Base-by-base conservation (phyloP, 106 monocot genomes). In the Ottelia alismoides region DNA sequence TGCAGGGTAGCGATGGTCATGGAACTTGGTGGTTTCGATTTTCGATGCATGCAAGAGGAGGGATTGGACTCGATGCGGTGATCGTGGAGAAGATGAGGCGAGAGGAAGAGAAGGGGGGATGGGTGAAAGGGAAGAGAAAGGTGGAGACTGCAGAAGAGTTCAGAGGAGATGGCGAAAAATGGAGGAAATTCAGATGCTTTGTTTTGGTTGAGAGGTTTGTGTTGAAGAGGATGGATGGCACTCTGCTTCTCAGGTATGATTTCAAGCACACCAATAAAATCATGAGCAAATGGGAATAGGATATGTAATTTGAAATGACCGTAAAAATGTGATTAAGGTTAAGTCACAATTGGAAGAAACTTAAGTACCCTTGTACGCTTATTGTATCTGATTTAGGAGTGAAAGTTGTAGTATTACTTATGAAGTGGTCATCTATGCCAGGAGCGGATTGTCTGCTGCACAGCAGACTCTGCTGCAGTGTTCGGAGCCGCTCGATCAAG, bases 181-280 rank as follows among this genome's bases (percentile, higher is more conserved):
- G 70, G 35, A 26, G 62, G 12, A 50, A 21, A 22, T 70, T 63
- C 49, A 45, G 58, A 4, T 60, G 72, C 18, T 68, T 27, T 49
- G 66, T 77, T 16, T 31, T 77, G 50, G 63, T 77, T 20, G 77
- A 77, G 32, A 72, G 72, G 51, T 77, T 72, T 58, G 60, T 25
- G 4, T n/a, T 77, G 12, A 77, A 58, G 72, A 62, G 77, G 52
- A 40, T 64, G 54, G 72, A 77, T 52, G 77, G 72, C 20, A 30
- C 2, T 28, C 2, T 55, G 1, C 27, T 55, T n/a, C 2, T 55
- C 17, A 27, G 17, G 4, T 58, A 45, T 45, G 72, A 72, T 21
- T 72, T 77, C 46, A 59, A 46, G 25, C 77, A 77, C 45, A 28
- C 29, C 6, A 30, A 58, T 26, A 77, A 58, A 28, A 56, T 72